phyloP scores from a whole-genome alignment of 2,329 filamentous ascomycete genomes.

The Aspergillus aculeatus region DNA sequence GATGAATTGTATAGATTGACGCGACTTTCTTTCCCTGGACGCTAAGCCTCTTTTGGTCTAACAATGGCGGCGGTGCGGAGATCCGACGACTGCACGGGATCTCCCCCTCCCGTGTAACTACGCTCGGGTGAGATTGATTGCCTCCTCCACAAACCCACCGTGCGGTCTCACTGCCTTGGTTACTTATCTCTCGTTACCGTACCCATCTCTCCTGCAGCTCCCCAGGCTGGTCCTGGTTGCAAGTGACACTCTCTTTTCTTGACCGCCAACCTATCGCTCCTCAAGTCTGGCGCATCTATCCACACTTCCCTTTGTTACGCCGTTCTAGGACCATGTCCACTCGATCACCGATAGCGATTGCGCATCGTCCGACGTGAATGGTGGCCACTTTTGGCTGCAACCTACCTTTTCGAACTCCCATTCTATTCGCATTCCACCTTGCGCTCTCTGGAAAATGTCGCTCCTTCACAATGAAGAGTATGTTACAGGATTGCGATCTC shows the following conservation, averaged over 20 bases:
- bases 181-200: slow-evolving; percentile 8
- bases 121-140: slow-evolving; percentile 3
- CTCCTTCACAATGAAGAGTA: slow-evolving; percentile 55
- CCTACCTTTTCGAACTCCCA: background rate
- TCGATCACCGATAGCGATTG: slow-evolving; percentile 7
- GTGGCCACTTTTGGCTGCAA: slow-evolving; percentile 6
- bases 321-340: slow-evolving; percentile 11
- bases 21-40: no score
- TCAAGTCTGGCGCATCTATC: slow-evolving; percentile 12
- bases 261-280: slow-evolving; percentile 1
- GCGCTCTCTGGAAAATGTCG: slow-evolving; percentile 39
- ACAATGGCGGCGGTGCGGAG: slow-evolving; percentile 6
- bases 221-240: slow-evolving; percentile 38
- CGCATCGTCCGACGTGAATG: slow-evolving; percentile 4
- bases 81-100: slow-evolving; percentile 5
- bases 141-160: slow-evolving; percentile 1
- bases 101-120: slow-evolving; percentile 4
- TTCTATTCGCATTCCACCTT: background rate
- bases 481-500: slow-evolving; percentile 19
- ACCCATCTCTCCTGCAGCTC: slow-evolving; percentile 4
- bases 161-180: background rate
- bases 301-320: slow-evolving; percentile 12
- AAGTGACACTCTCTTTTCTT: slow-evolving; percentile 13
- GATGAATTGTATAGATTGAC: no score
- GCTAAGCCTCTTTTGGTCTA: no score